Percentiles rank a stretch among this genome's conserved stretches.
These are phyloP conservation scores for Cryphonectria nitschkei DNA, from an alignment of 2,329 filamentous ascomycete genomes.

Conservation along the genomic window DNA sequence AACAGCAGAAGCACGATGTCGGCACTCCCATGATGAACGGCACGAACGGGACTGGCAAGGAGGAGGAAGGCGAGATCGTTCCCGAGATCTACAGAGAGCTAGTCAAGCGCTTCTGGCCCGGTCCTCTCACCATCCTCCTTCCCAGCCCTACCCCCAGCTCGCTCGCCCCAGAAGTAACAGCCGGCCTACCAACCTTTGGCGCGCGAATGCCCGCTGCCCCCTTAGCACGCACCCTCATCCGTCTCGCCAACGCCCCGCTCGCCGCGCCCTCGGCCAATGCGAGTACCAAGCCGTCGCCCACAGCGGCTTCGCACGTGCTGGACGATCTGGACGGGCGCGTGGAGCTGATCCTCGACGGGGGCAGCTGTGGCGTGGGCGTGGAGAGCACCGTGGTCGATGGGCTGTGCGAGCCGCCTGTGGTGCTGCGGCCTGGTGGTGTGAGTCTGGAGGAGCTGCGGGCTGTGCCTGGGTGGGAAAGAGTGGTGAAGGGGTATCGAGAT, in stretches of 20 bases:
- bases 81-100: slow-evolving; percentile 78
- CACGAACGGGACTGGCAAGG: neutral
- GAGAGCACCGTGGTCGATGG: slow-evolving; percentile 98
- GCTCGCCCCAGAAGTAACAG: slow-evolving; percentile 90
- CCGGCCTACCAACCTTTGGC: slow-evolving; percentile 82
- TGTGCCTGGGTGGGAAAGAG: slow-evolving; percentile 80
- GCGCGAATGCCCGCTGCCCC: slow-evolving; percentile 85
- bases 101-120: slow-evolving; percentile 88
- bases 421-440: slow-evolving; percentile 86
- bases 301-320: slow-evolving; percentile 83
- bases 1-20: neutral
- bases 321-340: slow-evolving; percentile 85
- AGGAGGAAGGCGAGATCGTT: slow-evolving; percentile 48
- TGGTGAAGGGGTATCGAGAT: slow-evolving; percentile 79
- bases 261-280: slow-evolving; percentile 95
- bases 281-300: slow-evolving; percentile 90
- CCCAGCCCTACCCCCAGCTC: slow-evolving; percentile 71
- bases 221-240: slow-evolving; percentile 86
- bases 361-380: slow-evolving; percentile 83
- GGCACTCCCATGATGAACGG: slow-evolving; percentile 12
- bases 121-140: slow-evolving; percentile 87
- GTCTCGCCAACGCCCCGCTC: slow-evolving; percentile 74
- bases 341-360: slow-evolving; percentile 86
- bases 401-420: slow-evolving; percentile 75
- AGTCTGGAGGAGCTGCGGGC: slow-evolving; percentile 76